Evolutionary conservation across 805 yeast species (phyloP), one percentile per base, ranked within the genome.

Genomic region (Clavispora santaluciae): DNA sequence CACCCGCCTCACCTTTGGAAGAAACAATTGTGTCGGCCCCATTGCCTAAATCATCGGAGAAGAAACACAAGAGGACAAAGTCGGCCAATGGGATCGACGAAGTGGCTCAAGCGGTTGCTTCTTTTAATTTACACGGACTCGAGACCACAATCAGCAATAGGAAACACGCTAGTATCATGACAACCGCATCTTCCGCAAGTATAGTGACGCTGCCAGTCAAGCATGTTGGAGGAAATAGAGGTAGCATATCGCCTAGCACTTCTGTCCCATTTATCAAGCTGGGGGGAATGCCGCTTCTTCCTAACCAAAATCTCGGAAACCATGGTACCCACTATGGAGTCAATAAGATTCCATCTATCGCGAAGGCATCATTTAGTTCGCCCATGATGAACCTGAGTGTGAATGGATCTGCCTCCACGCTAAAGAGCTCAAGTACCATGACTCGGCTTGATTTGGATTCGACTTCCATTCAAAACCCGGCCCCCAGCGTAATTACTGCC

Each of bases 401-500:
- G 40, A 58, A 55, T 28, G 55, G 55, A 4, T 54, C 56, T 10
- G 46, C 56, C 3, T 45, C 57, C 5, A 56, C 54, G 3, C 36
- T 67, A 24, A 65, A 53, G 41, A 57, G 64, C 37, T 62, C 70
- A 8, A 50, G 60, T 12, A 65, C 72, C 1, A 44, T 64, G 39
- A 51, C 54, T 6, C 57, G 63, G 38, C 42, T 63, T 13, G 68
- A 64, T 25, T 41, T 62, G 21, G 66, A 61, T 22, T 38, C 59
- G 9, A 35, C 59, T n/a, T 41, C 57, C 6, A 49, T 52, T 16
- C 56, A 50, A 28, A 49, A 53, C 9, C 46, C 52, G 18, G 53
- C 72, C 3, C 71, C 72, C 2, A 66, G 57, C 40, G 63, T 68
- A 5, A 58, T 69, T 9, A 65, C 73, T 0, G 69, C 66, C 7